These are phyloP conservation scores for Rosa rugosa DNA, from an alignment of 306 rosid species.

Conservation along the genomic window DNA sequence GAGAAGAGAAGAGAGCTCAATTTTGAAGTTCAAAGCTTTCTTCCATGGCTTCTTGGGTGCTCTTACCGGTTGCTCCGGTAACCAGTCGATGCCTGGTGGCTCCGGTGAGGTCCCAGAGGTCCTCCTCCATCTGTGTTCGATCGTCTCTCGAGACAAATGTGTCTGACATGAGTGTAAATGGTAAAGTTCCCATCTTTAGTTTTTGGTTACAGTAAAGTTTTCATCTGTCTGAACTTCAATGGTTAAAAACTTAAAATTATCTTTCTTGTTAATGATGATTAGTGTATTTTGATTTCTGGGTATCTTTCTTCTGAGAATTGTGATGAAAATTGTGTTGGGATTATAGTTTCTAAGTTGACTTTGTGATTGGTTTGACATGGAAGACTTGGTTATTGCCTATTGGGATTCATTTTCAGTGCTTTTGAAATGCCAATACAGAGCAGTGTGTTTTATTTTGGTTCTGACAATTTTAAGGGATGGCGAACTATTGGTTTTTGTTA, in stretches of 20 bases:
- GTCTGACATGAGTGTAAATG: constrained; percentile 87
- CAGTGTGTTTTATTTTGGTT: background rate
- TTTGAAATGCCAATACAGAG: background rate
- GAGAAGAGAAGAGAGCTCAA: constrained; percentile 5
- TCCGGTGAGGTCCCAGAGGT: constrained; percentile 31
- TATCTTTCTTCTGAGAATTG: background rate
- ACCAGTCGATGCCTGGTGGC: constrained; percentile 37
- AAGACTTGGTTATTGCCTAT: background rate
- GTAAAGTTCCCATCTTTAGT: constrained; percentile 31
- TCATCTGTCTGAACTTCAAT: background rate
- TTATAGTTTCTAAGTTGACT: background rate
- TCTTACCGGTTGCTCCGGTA: constrained; percentile 51
- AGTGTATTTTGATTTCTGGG: constrained; percentile 7
- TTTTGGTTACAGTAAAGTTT: constrained; percentile 29
- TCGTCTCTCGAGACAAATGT: constrained; percentile 79
- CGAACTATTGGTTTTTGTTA: background rate
- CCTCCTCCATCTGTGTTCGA: constrained; percentile 39
- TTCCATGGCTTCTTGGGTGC: constrained; percentile 66
- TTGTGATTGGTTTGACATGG: background rate
- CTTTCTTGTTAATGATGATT: background rate
- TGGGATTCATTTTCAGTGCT: background rate
- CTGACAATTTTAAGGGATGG: background rate
- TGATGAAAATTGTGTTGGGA: background rate
- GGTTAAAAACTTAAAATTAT: background rate
- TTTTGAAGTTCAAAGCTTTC: constrained; percentile 8